Evolutionary conservation across 306 rosid species (phyloP).

Genomic region (Quercus variabilis): DNA sequence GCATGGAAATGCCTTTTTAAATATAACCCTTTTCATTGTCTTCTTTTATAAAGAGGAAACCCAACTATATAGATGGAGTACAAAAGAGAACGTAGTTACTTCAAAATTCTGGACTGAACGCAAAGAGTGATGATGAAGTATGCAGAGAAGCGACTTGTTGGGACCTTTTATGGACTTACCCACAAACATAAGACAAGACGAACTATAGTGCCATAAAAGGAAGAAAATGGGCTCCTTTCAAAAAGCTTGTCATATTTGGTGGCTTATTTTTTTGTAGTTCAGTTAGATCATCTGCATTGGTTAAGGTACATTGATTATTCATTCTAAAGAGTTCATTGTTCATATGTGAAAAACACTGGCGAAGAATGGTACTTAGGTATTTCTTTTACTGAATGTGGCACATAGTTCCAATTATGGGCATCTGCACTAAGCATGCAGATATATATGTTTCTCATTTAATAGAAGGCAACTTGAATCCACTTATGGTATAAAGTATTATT

Average conservation of each 20-base stretch:
- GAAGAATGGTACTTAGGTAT: neutral
- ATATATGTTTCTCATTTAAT: neutral
- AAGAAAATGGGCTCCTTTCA: neutral
- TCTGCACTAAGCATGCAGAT: neutral
- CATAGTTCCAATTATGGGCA: neutral
- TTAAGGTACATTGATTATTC: neutral
- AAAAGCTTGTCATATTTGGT: neutral
- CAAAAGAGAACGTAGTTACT: neutral
- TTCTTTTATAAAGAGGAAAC: conserved; percentile 3
- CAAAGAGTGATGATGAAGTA: neutral
- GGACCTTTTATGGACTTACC: neutral
- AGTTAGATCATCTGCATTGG: neutral
- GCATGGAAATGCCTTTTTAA: neutral
- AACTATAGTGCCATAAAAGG: neutral
- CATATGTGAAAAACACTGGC: neutral
- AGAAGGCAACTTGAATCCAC: neutral
- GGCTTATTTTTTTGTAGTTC: neutral
- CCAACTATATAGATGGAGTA: neutral
- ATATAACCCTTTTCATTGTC: conserved; percentile 2
- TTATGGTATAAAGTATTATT: neutral
- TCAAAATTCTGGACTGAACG: neutral
- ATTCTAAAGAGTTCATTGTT: neutral
- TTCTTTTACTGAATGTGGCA: neutral
- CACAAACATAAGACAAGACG: no score
- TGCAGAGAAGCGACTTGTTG: neutral